Evolutionary conservation across 129 eudicot genomes (phyloP), one percentile per base, ranked within the genome.

Genomic region (Centrapalus pauciflorus): DNA sequence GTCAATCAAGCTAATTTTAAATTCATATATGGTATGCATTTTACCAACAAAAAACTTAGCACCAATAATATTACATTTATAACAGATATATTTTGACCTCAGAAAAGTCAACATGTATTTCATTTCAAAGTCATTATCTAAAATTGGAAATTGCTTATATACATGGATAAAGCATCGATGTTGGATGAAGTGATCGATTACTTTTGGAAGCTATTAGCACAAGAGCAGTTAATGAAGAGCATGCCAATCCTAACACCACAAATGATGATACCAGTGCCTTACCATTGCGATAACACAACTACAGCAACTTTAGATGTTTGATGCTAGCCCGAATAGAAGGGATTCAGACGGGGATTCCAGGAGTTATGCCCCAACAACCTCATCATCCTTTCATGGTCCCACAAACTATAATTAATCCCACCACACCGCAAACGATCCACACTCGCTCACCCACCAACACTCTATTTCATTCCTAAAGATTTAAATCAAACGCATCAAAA

Each of bases 111-210:
- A 74, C 63, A 30, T 25, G 35, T 56, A 55, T 17, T 30, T 64
- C 35, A 20, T 24, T 49, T 35, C 33, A 46, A 1, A 59, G 32
- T 20, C 52, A 35, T 50, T 72, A 10, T 74, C 62, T 66, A 66
- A 74, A 57, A 24, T 28, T 50, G 51, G 66, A 14, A 69, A 30
- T 24, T 76, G 54, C 70, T 71, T 64, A 33, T 55, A 69, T 74
- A 91, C 96, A 88, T 88, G 7, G 97, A 91, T 67, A 91, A 91
- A 77, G 97, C 96, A 55, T 91, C 97, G 4, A 83, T 91, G 97
- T 77, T 91, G 48, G 96, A 91, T 79, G 96, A 91, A 78, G 97
- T 85, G 43, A 87, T 90, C 0, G 90, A 72, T 13, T 87, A 87
- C 88, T 68, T 91, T 66, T 87, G 85, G 67, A 90, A 87, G 68